Evolutionary conservation across 164 flowering plant species (phyloP), one percentile per base, ranked within the genome.

Genomic region (Stephania japonica): DNA sequence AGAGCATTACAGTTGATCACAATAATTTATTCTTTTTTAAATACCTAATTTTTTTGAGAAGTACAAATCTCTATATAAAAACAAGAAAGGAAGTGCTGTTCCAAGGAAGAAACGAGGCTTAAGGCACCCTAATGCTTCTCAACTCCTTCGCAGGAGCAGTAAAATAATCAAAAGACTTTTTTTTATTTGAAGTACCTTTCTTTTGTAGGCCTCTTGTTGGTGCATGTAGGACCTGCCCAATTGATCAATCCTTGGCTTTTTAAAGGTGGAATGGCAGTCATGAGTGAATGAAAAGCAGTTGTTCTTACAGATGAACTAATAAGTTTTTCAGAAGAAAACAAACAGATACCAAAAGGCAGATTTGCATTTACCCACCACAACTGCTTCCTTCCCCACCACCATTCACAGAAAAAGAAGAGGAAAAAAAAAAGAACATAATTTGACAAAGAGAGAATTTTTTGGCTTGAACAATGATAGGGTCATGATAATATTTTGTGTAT

Each of bases 401-500:
- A 64, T 18, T 23, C 32, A 11, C 5, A 64, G 13, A 59, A 6
- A 59, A 21, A n/a, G 26, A 23, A 14, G 38, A 32, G 38, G 38
- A 32, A 32, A 32, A 32, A 32, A 32, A 4, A 4, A 32, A 32
- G 3, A 32, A 32, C 38, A 32, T 32, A 32, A 32, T 32, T 32
- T 47, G 16, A 47, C 13, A 47, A 16, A 3, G 32, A 7, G 23
- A 25, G 18, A 70, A 27, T 61, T 41, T 49, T 12, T 63, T 23
- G 12, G 18, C 5, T 69, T 69, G 56, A 72, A 72, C 68, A 72
- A 72, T 72, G 68, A 72, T 41, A 42, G n/a, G 53, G 43, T 42
- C 50, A 72, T 72, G 42, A 50, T 25, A 14, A 26, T 64, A 24
- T 32, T 32, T 32, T 32, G 38, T 44, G 21, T 18, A 59, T 59